Evolutionary conservation across 345 rosid genomes (phyloP).

Genomic region (Gossypium ekmanianum): DNA sequence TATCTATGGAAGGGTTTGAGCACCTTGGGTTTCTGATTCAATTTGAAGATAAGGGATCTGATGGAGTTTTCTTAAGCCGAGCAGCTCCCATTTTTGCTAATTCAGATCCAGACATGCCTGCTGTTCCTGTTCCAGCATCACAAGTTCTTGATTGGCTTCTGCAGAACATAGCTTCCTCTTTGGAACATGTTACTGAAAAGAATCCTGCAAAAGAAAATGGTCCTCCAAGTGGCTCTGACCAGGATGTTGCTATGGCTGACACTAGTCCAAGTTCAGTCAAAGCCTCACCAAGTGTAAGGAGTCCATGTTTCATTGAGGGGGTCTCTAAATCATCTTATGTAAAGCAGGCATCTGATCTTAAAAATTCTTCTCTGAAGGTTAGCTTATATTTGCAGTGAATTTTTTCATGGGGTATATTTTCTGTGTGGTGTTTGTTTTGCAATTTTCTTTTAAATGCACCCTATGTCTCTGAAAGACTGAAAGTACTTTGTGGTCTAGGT

Average conservation of each 20-base stretch:
- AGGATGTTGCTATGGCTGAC: conserved; percentile 91
- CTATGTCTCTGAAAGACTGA: neutral
- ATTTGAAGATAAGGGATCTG: conserved; percentile 84
- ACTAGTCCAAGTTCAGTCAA: conserved; percentile 69
- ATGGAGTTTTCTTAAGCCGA: conserved; percentile 75
- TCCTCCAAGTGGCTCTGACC: conserved; percentile 62
- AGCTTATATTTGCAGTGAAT: conserved; percentile 13
- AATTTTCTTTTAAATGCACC: neutral
- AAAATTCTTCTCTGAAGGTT: conserved; percentile 93
- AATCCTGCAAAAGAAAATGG: conserved; percentile 86
- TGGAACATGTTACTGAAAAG: conserved; percentile 79
- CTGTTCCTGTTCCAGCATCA: conserved; percentile 80
- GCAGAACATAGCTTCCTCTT: conserved; percentile 68
- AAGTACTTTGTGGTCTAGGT: neutral
- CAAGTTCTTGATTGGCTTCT: conserved; percentile 93
- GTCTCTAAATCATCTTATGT: conserved; percentile 81
- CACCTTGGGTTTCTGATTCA: conserved; percentile 95
- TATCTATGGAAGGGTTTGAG: conserved; percentile 88
- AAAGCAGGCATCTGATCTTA: conserved; percentile 85
- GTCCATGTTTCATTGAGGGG: conserved; percentile 83
- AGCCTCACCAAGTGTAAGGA: conserved; percentile 57
- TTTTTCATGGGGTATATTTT: neutral
- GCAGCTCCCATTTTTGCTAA: conserved; percentile 95
- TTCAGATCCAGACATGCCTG: conserved; percentile 99
- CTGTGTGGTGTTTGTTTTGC: neutral